phyloP scores from a whole-genome alignment of 805 yeast species.

The Komagataella populi region DNA sequence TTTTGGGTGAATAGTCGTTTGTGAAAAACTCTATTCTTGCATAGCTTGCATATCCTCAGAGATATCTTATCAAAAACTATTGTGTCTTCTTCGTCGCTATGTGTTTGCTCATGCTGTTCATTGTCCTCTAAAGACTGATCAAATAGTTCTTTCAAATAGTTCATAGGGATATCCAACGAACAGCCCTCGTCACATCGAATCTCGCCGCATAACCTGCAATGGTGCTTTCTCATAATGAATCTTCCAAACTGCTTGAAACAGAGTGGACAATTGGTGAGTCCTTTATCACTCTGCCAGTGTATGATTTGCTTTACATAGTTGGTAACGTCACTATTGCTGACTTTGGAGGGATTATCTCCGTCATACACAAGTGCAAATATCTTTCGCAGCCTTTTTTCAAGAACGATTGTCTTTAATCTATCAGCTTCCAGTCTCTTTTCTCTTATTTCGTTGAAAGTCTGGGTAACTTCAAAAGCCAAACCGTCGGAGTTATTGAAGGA shows the following conservation, averaged over 20 bases:
- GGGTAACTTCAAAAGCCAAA: conserved; percentile 27
- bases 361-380: conserved; percentile 13
- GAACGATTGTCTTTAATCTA: conserved; percentile 37
- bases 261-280: conserved; percentile 39
- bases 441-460: conserved; percentile 26
- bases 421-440: conserved; percentile 28
- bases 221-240: conserved; percentile 57
- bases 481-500: conserved; percentile 36
- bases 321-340: conserved; percentile 6
- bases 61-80: conserved; percentile 12
- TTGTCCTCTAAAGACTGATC: neutral
- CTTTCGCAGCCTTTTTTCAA: conserved; percentile 47
- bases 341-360: conserved; percentile 3
- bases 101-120: conserved; percentile 4
- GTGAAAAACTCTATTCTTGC: conserved; percentile 50
- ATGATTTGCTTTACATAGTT: conserved; percentile 33
- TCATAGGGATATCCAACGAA: conserved; percentile 56
- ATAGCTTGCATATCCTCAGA: conserved; percentile 54
- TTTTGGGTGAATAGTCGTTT: conserved; percentile 37
- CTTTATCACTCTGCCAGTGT: conserved; percentile 51
- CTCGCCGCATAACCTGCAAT: conserved; percentile 80
- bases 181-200: conserved; percentile 77
- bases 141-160: conserved; percentile 23
- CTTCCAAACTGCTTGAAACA: conserved; percentile 49
- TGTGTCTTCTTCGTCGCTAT: conserved; percentile 3